These are phyloP conservation scores for Voacanga thouarsii DNA, from an alignment of 257 asterid species.

Conservation along the genomic window DNA sequence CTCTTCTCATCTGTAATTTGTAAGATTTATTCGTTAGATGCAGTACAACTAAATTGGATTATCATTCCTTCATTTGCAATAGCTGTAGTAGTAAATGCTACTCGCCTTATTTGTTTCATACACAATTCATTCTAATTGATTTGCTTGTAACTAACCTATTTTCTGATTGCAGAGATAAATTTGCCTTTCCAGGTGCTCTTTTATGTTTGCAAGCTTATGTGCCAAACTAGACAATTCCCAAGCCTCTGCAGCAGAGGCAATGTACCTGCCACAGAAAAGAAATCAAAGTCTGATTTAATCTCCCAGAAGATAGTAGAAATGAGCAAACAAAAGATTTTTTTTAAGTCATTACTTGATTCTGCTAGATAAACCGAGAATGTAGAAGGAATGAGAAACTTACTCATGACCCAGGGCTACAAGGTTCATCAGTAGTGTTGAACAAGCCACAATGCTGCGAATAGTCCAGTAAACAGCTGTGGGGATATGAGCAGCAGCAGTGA, in stretches of 20 bases:
- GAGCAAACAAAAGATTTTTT: not conserved
- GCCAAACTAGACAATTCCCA: constrained; percentile 33
- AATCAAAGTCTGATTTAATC: not conserved
- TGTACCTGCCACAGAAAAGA: constrained; percentile 6
- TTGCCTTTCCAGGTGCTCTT: constrained; percentile 24
- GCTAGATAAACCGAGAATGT: not conserved
- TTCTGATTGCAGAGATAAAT: constrained; percentile 8
- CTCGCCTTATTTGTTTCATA: too few species aligned
- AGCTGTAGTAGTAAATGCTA: not conserved
- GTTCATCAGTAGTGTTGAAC: constrained; percentile 52
- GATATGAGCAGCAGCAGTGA: constrained; percentile 25
- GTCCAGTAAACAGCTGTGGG: constrained; percentile 63
- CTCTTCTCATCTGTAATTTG: constrained; percentile 29
- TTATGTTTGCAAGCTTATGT: constrained; percentile 27
- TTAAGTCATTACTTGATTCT: not conserved
- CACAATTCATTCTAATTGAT: too few species aligned
- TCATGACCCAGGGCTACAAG: constrained; percentile 73
- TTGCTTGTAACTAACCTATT: constrained; percentile 16
- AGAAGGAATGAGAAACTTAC: constrained; percentile 32
- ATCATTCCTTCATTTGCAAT: not conserved
- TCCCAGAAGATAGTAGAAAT: not conserved
- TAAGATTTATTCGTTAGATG: not conserved
- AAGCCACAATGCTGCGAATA: constrained; percentile 59
- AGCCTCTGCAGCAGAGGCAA: constrained; percentile 21
- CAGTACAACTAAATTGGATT: not conserved